These are phyloP conservation scores for Phytophthora litchii DNA, from an alignment of 352 stramenopile genomes.

Conservation along the genomic window DNA sequence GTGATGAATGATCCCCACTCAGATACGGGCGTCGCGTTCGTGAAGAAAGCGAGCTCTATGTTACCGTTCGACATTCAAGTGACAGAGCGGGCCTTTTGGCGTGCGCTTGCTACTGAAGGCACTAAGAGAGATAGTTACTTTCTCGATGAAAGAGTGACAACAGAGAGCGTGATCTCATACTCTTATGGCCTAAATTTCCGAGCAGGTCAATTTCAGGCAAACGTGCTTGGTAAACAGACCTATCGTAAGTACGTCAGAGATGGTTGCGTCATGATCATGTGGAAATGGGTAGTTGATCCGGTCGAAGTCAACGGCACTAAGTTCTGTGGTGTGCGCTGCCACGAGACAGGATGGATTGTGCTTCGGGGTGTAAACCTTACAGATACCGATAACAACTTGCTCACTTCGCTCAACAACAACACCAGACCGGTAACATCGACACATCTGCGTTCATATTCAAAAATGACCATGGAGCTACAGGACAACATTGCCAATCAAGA, in stretches of 20 bases:
- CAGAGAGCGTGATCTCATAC: slow-evolving; percentile 27
- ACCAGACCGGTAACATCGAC: slow-evolving; percentile 23
- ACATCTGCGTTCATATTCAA: slow-evolving; percentile 54
- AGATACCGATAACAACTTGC: neutral
- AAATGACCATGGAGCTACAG: slow-evolving; percentile 54
- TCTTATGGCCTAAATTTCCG: slow-evolving; percentile 35
- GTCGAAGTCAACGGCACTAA: slow-evolving; percentile 40
- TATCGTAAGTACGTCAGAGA: slow-evolving; percentile 43
- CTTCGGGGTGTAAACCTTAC: slow-evolving; percentile 10
- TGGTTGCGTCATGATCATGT: slow-evolving; percentile 45
- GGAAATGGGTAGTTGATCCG: slow-evolving; percentile 52
- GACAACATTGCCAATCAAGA: slow-evolving; percentile 52
- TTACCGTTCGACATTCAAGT: slow-evolving; percentile 41
- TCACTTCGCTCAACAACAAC: neutral
- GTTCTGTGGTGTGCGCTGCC: slow-evolving; percentile 37
- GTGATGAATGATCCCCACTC: slow-evolving; percentile 18
- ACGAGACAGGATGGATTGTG: slow-evolving; percentile 43
- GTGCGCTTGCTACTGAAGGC: slow-evolving; percentile 36
- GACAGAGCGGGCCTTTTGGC: slow-evolving; percentile 41
- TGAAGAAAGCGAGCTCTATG: slow-evolving; percentile 40
- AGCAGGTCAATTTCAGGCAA: slow-evolving; percentile 27
- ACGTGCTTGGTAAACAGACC: slow-evolving; percentile 51
- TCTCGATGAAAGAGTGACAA: slow-evolving; percentile 27
- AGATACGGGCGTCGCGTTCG: slow-evolving; percentile 32
- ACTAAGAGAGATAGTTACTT: slow-evolving; percentile 38